These are phyloP conservation scores for Cercospora brassicicola DNA, from an alignment of 2,329 filamentous ascomycete species.

Conservation along the genomic window DNA sequence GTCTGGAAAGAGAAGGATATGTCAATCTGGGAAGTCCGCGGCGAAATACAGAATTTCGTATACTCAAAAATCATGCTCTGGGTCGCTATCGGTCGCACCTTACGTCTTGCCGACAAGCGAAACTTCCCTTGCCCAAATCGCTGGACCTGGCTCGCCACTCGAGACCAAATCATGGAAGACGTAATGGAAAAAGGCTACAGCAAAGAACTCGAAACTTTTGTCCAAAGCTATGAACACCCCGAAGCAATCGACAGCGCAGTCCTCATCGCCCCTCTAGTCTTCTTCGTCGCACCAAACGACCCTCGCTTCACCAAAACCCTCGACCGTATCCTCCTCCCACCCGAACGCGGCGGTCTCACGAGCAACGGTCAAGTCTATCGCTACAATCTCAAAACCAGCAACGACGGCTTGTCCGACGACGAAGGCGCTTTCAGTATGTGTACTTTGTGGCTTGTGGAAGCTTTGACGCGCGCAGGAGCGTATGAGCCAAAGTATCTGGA, in stretches of 20 bases:
- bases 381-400: background rate
- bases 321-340: background rate
- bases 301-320: background rate
- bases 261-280: background rate
- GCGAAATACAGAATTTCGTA: slow-evolving; percentile 72
- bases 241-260: background rate
- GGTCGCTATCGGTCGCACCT: slow-evolving; percentile 61
- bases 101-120: slow-evolving; percentile 52
- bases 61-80: slow-evolving; percentile 84
- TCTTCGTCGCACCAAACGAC: background rate
- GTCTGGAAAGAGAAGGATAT: slow-evolving; percentile 66
- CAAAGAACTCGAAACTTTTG: background rate
- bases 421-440: background rate
- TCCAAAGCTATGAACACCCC: background rate
- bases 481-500: background rate
- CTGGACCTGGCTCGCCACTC: background rate
- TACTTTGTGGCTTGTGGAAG: background rate
- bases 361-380: background rate
- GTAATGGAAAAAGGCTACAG: background rate
- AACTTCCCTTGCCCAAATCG: slow-evolving; percentile 64
- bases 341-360: background rate
- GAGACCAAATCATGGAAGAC: background rate
- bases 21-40: slow-evolving; percentile 79
- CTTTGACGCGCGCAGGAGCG: background rate
- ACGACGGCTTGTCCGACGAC: background rate